A percentile compares a stretch with the other conserved stretches of the same genome.
These are phyloP conservation scores for Acanthamoeba royreba DNA, from an alignment of 208 protist species.

Conservation along the genomic window DNA sequence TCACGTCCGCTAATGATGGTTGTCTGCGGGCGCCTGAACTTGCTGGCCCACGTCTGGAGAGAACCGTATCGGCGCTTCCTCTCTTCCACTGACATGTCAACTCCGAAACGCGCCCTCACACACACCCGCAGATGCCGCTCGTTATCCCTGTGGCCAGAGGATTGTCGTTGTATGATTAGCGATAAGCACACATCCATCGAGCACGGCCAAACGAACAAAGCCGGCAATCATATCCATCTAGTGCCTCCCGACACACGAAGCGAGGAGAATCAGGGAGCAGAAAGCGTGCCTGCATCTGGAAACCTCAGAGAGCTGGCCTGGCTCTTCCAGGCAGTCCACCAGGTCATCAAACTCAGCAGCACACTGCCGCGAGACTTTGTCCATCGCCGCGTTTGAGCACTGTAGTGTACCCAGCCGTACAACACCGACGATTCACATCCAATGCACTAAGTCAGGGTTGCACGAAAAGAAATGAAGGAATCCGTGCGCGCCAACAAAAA, in stretches of 20 bases:
- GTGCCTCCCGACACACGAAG: too few relatives aligned
- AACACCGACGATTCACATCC: too few relatives aligned
- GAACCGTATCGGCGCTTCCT: not conserved
- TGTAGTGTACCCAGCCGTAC: too few relatives aligned
- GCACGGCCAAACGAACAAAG: too few relatives aligned
- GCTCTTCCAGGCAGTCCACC: not conserved
- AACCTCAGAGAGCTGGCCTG: not conserved
- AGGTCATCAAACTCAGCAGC: not conserved
- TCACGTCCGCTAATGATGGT: not conserved
- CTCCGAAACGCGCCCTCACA: not conserved
- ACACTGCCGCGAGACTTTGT: not conserved
- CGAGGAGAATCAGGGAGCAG: not conserved
- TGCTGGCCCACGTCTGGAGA: not conserved
- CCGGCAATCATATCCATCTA: too few relatives aligned
- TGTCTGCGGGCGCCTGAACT: not conserved
- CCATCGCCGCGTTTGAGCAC: not conserved
- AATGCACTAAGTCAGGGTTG: too few relatives aligned
- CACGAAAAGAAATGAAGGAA: too few relatives aligned
- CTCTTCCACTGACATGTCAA: not conserved
- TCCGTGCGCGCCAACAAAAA: too few relatives aligned
- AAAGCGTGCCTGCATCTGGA: not conserved
- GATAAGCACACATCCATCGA: too few relatives aligned
- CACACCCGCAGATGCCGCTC: not conserved
- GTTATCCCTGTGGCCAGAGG: not conserved
- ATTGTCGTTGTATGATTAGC: not conserved